A percentile compares a stretch with the other conserved stretches of the same genome.
These are phyloP conservation scores for Candida pseudoviswanathii DNA, from an alignment of 1,139 yeast species.

Conservation along the genomic window DNA sequence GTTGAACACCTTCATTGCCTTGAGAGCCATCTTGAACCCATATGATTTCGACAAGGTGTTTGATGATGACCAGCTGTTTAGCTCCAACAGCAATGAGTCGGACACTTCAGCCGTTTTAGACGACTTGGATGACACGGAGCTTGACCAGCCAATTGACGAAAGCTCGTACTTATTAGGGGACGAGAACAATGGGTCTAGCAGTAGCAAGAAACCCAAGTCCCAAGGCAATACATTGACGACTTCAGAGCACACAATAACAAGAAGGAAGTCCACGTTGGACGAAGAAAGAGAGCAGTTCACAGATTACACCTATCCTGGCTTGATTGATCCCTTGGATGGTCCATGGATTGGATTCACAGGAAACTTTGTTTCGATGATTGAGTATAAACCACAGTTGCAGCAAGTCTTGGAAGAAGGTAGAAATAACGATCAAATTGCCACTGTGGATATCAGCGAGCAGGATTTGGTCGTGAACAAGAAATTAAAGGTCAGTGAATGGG, in stretches of 20 bases:
- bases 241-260: constrained; percentile 9
- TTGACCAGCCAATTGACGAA: constrained; percentile 25
- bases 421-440: constrained; percentile 9
- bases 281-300: constrained; percentile 56
- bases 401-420: constrained; percentile 12
- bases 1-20: constrained; percentile 59
- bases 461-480: constrained; percentile 34
- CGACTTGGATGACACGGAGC: constrained; percentile 4
- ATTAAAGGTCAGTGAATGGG: constrained; percentile 49
- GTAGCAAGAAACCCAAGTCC: constrained; percentile 5
- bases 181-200: neutral
- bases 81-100: neutral
- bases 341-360: constrained; percentile 63
- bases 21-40: constrained; percentile 58
- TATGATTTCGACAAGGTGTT: constrained; percentile 44
- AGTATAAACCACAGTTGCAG: constrained; percentile 21
- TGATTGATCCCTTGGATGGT: constrained; percentile 52
- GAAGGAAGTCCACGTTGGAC: constrained; percentile 52
- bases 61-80: constrained; percentile 31
- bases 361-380: constrained; percentile 47
- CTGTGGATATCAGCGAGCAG: constrained; percentile 24
- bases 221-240: constrained; percentile 1
- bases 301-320: constrained; percentile 53
- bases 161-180: constrained; percentile 26
- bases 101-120: constrained; percentile 11